Evolutionary conservation across 2,329 filamentous ascomycete genomes (phyloP), one percentile per base, ranked within the genome.

Genomic region (Aspergillus pseudoviridinutans): DNA sequence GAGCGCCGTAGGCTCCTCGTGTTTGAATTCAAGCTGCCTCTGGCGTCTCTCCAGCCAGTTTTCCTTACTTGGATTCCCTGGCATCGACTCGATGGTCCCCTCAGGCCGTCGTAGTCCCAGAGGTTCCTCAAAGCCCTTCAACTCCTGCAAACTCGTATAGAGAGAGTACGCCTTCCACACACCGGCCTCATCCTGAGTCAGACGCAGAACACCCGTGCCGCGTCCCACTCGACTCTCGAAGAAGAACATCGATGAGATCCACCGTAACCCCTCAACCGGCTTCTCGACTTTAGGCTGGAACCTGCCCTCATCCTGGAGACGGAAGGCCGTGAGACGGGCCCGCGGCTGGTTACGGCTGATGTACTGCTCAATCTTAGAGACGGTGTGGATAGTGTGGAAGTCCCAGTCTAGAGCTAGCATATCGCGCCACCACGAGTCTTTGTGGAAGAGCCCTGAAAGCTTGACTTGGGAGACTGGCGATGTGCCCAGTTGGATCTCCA

Each of bases 401-500:
- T 76, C 71, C 75, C 75, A 77, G 44, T 72, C 70, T 12, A 77
- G 59, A 6, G 68, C 69, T n/a, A 76, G 63, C 61, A 74, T 72
- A 32, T 77, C 75, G 4, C 75, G 70, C 72, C 74, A 76, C 70
- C 73, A 76, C 9, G 74, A 74, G n/a, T 75, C 73, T 20, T 62
- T 44, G 14, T 75, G 71, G 50, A 77, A 73, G 5, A 77, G 61
- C 1, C 54, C 32, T 25, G 58, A 29, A 10, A 71, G 51, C 3
- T 63, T 56, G 20, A 9, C 3, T 10, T 29, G 58, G 61, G 3
- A 27, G 29, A 17, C 14, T 38, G 32, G 32, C 5, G 32, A 7
- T 38, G 14, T 57, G 5, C 60, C 55, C 1, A 74, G 62, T n/a
- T 66, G 61, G 6, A 52, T 50, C 22, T 71, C 65, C 3, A 75